Conservation (phyloP, 352 stramenopile genomes). For the Halophytophthora batemanensis region DNA sequence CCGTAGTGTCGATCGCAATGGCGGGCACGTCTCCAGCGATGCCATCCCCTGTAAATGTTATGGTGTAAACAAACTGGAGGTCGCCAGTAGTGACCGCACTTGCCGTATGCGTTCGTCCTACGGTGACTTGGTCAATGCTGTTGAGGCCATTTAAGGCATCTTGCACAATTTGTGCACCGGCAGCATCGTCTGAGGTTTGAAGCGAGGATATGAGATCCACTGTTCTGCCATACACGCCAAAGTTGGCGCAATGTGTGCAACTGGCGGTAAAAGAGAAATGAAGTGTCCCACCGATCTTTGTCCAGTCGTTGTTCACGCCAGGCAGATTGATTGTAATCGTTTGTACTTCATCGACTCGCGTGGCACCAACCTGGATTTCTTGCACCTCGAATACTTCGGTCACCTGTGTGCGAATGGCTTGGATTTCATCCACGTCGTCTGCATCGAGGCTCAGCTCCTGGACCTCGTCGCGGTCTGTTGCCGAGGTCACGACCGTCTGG, state of each 20-base stretch:
- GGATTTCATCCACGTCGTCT: slow-evolving; percentile 91
- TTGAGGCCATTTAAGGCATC: slow-evolving; percentile 33
- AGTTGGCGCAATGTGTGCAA: slow-evolving; percentile 72
- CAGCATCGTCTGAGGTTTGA: slow-evolving; percentile 8
- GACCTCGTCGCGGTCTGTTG: slow-evolving; percentile 91
- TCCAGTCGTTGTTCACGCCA: slow-evolving; percentile 46
- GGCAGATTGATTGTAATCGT: slow-evolving; percentile 74
- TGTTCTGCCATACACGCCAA: slow-evolving; percentile 43
- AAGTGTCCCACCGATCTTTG: slow-evolving; percentile 43
- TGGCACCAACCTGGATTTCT: slow-evolving; percentile 71
- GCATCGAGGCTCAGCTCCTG: slow-evolving; percentile 80
- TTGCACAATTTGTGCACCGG: slow-evolving; percentile 20
- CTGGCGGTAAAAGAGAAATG: slow-evolving; percentile 63
- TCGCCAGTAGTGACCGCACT: slow-evolving; percentile 26
- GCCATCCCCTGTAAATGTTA: slow-evolving; percentile 83
- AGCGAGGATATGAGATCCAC: slow-evolving; percentile 42
- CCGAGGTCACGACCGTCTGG: slow-evolving; percentile 90
- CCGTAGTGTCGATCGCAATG: slow-evolving; percentile 44
- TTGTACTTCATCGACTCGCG: slow-evolving; percentile 78
- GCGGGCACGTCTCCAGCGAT: slow-evolving; percentile 86
- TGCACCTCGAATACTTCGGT: slow-evolving; percentile 86
- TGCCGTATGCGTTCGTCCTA: slow-evolving; percentile 22
- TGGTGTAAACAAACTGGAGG: slow-evolving; percentile 70
- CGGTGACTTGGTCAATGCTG: slow-evolving; percentile 56
- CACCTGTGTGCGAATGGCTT: slow-evolving; percentile 82